A percentile compares a stretch with the other conserved stretches of the same genome.
Evolutionary conservation across 768 basidiomycete species (phyloP).

Genomic region (Floccularia luteovirens): DNA sequence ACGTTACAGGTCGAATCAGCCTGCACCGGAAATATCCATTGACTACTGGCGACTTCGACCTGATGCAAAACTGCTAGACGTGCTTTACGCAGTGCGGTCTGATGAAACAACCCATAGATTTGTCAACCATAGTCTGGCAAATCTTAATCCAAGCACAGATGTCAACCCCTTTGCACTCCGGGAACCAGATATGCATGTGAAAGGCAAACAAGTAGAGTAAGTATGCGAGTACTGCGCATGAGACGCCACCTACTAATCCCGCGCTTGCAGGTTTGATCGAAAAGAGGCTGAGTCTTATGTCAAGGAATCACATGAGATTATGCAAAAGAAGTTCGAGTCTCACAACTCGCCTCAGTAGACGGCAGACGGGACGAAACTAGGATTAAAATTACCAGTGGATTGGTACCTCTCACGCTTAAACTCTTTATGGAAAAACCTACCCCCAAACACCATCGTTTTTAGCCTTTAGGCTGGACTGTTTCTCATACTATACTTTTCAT

Average conservation of each 20-base stretch:
- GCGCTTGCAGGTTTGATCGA: slow-evolving; percentile 49
- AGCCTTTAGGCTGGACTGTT: too few relatives aligned
- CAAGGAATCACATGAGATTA: slow-evolving; percentile 48
- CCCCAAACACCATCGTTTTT: too few relatives aligned
- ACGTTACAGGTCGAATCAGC: slow-evolving; percentile 46
- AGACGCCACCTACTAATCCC: slow-evolving; percentile 7
- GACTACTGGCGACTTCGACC: slow-evolving; percentile 86
- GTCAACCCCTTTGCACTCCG: slow-evolving; percentile 86
- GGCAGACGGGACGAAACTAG: too few relatives aligned
- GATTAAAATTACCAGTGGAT: too few relatives aligned
- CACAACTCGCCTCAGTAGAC: too few relatives aligned
- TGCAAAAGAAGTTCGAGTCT: slow-evolving; percentile 26
- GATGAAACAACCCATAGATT: slow-evolving; percentile 94
- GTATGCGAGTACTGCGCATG: slow-evolving; percentile 17
- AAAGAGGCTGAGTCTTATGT: slow-evolving; percentile 61
- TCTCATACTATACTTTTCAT: too few relatives aligned
- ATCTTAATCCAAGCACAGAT: slow-evolving; percentile 68
- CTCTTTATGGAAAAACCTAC: too few relatives aligned
- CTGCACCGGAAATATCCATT: slow-evolving; percentile 85
- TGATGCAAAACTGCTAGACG: slow-evolving; percentile 76
- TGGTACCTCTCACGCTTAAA: too few relatives aligned
- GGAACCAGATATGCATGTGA: slow-evolving; percentile 81
- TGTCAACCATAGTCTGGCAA: slow-evolving; percentile 93
- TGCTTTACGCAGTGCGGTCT: slow-evolving; percentile 86
- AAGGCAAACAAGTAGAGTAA: slow-evolving; percentile 71